phyloP scores from a whole-genome alignment of 805 yeast genomes.

The Metschnikowia aberdeeniae region DNA sequence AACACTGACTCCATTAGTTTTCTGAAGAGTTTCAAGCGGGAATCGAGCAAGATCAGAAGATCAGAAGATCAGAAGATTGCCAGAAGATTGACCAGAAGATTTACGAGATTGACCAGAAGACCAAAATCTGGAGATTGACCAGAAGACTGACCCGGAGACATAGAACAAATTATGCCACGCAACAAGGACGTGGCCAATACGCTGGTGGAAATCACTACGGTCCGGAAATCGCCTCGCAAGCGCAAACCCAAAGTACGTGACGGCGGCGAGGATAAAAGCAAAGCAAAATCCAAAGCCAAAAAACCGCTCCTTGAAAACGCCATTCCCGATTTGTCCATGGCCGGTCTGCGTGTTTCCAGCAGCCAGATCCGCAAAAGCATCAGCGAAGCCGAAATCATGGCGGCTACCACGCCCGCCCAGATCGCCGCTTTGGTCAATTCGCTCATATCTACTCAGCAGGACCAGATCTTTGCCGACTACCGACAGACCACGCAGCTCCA shows the following conservation, averaged over 20 bases:
- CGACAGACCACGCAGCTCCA: conserved; percentile 18
- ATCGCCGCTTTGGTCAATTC: conserved; percentile 28
- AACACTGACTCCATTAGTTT: too few species aligned
- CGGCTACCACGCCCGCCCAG: conserved; percentile 23
- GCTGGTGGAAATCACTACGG: not conserved
- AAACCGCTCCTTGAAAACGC: not conserved
- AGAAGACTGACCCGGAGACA: too few species aligned
- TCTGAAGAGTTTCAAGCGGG: too few species aligned
- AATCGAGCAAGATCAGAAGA: too few species aligned
- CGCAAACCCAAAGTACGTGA: conserved; percentile 1
- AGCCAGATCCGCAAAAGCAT: not conserved
- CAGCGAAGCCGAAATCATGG: conserved; percentile 31
- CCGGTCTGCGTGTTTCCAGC: not conserved
- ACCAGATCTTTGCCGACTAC: conserved; percentile 27
- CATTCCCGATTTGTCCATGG: conserved; percentile 2
- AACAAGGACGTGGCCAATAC: not conserved
- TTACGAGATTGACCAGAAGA: too few species aligned
- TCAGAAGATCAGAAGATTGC: too few species aligned
- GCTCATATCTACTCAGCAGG: conserved; percentile 31
- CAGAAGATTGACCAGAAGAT: too few species aligned
- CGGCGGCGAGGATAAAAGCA: not conserved
- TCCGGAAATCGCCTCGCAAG: conserved; percentile 2
- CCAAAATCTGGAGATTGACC: too few species aligned
- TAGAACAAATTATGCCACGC: too few species aligned
- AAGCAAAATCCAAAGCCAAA: not conserved